Evolutionary conservation across 2,329 filamentous ascomycete genomes (phyloP), one percentile per base, ranked within the genome.

Genomic region (Colletotrichum cuscutae): DNA sequence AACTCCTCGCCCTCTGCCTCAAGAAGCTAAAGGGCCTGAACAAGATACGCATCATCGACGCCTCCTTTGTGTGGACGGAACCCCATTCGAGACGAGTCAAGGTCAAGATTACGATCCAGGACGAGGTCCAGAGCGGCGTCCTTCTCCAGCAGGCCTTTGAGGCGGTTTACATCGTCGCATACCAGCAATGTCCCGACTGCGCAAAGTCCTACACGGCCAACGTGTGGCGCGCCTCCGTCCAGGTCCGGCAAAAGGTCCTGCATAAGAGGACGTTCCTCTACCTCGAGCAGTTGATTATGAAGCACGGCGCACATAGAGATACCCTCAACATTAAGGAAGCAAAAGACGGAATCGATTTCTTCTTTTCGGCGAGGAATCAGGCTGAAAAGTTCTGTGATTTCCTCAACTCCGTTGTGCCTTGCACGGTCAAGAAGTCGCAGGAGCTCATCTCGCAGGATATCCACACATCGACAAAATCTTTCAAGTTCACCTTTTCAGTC

Each of bases 321-420:
- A 97, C 96, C 1, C 95, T 98, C 84, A 99, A 98, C 82, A 99
- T 99, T 85, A 98, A 97, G 81, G 97, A 99, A 84, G 94, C 94
- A 32, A 95, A 95, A 83, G 95, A 98, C 78, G 97, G 97, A 1
- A 92, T 99, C 72, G 97, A 99, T 81, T 99, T 99, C 82, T 99
- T 92, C 88, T 99, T 97, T 80, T 89, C 94, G 0, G 91, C 93
- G 71, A 89, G 94, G 78, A 99, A 98, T 79, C 94, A 97, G 78
- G 96, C 95, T 8, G 95, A 97, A 80, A 95, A 94, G 79, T 96
- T 98, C 81, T 90, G 97, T 74, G 95, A 98, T 82, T 97, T 98
- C 81, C 86, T 98, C 74, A 91, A 91, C 77, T 96, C 95, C 0
- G 93, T 97, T 15, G 90, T 92, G 1, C 95, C 97, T 1, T 89